phyloP scores from a whole-genome alignment of 1,139 yeast species.

The Saccharomyces hybrid region DNA sequence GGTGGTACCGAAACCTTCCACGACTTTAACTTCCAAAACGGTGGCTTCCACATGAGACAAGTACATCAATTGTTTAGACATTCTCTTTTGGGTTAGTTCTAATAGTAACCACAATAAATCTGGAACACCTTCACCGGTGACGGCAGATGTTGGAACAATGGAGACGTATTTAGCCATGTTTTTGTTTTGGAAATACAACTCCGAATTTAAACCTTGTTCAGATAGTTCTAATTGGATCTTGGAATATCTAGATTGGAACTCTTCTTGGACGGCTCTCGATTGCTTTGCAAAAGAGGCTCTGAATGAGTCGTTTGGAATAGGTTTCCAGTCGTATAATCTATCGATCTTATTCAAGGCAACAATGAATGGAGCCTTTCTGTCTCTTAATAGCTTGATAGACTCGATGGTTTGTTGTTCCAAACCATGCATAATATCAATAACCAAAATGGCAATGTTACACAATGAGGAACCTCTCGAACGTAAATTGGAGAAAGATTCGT shows the following conservation, averaged over 20 bases:
- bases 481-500: conserved; percentile 95
- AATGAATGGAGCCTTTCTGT: conserved; percentile 94
- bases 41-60: conserved; percentile 87
- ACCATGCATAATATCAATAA: conserved; percentile 98
- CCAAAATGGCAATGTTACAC: conserved; percentile 97
- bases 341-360: conserved; percentile 97
- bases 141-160: conserved; percentile 96
- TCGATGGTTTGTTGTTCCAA: conserved; percentile 95
- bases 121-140: conserved; percentile 99
- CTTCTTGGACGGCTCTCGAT: conserved; percentile 76
- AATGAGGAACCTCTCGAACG: conserved; percentile 98
- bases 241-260: conserved; percentile 80
- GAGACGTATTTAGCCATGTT: conserved; percentile 90
- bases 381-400: conserved; percentile 83
- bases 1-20: conserved; percentile 98
- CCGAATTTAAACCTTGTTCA: conserved; percentile 97
- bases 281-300: conserved; percentile 87
- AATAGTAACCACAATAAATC: conserved; percentile 93
- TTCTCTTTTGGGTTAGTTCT: conserved; percentile 94
- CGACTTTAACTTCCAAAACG: conserved; percentile 93
- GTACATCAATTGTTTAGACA: conserved; percentile 98
- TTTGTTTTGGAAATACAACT: conserved; percentile 89
- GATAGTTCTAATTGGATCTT: conserved; percentile 86
- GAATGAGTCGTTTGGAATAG: conserved; percentile 85
- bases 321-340: conserved; percentile 92